Evolutionary conservation across 805 yeast species (phyloP).

Genomic region (Henningerozyma blattae): DNA sequence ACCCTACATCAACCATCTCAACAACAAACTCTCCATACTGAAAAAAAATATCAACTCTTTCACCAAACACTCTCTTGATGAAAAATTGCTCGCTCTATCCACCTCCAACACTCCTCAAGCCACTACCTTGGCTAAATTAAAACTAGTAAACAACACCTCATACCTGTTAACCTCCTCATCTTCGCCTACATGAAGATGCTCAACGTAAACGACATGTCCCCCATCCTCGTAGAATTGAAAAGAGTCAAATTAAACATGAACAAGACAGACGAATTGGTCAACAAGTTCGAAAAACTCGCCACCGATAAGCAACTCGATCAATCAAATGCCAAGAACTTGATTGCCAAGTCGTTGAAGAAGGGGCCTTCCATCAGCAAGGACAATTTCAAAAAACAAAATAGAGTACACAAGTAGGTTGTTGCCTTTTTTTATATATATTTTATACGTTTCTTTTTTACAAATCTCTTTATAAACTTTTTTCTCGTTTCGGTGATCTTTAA

Average conservation of each 20-base stretch:
- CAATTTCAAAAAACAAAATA: background rate
- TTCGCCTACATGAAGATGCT: background rate
- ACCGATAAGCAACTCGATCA: background rate
- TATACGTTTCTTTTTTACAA: too few species aligned
- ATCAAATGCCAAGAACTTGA: background rate
- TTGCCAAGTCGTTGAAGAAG: background rate
- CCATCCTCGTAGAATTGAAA: background rate
- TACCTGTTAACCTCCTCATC: background rate
- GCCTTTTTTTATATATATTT: too few species aligned
- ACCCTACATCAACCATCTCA: background rate
- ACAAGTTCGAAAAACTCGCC: background rate
- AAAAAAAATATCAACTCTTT: background rate
- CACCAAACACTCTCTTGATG: background rate
- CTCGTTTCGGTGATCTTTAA: background rate
- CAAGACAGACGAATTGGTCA: background rate
- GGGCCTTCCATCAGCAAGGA: background rate
- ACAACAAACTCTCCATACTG: background rate
- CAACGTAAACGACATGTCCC: background rate
- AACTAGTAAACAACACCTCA: background rate
- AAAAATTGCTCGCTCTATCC: background rate
- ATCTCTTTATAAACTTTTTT: background rate
- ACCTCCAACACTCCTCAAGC: background rate
- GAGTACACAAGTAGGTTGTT: too few species aligned
- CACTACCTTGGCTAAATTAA: background rate
- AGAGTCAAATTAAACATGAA: background rate